Percentiles rank a stretch among this genome's conserved stretches.
Evolutionary conservation across 2,329 filamentous ascomycete genomes (phyloP).

Genomic region (Malbranchea zuffiana): DNA sequence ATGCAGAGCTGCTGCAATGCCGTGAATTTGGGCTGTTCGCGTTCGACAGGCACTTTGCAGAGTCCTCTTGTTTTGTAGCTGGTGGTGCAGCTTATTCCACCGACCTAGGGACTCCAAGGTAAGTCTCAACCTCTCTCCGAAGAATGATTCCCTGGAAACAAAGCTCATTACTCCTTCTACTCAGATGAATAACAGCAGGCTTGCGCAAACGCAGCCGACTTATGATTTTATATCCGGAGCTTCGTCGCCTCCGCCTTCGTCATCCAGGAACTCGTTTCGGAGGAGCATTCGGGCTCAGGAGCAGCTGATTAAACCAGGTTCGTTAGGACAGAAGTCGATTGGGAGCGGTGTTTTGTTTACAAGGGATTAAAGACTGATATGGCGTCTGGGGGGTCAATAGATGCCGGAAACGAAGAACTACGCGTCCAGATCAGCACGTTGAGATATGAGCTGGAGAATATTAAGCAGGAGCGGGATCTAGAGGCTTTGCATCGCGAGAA

Average conservation of each 20-base stretch:
- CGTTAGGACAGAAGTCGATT: conserved; percentile 12
- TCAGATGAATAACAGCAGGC: conserved; percentile 29
- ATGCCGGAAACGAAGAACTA: conserved; percentile 57
- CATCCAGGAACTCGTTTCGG: conserved; percentile 26
- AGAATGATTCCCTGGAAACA: too few species aligned
- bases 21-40: too few species aligned
- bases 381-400: conserved; percentile 16
- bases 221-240: conserved; percentile 51
- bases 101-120: too few species aligned
- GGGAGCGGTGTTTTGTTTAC: conserved; percentile 7
- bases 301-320: conserved; percentile 28
- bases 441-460: conserved; percentile 74
- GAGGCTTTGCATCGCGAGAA: conserved; percentile 66
- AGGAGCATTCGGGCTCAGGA: conserved; percentile 29
- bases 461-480: conserved; percentile 80
- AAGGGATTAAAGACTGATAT: background rate
- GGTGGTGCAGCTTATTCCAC: too few species aligned
- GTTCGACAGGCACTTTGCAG: too few species aligned
- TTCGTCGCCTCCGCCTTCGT: conserved; percentile 32
- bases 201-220: conserved; percentile 43
- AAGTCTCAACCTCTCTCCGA: too few species aligned
- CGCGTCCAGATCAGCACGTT: conserved; percentile 82
- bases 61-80: too few species aligned
- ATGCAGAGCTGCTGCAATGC: too few species aligned
- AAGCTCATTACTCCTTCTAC: background rate